Conservation (phyloP, 345 rosid genomes). For the Citrus cavaleriei region DNA sequence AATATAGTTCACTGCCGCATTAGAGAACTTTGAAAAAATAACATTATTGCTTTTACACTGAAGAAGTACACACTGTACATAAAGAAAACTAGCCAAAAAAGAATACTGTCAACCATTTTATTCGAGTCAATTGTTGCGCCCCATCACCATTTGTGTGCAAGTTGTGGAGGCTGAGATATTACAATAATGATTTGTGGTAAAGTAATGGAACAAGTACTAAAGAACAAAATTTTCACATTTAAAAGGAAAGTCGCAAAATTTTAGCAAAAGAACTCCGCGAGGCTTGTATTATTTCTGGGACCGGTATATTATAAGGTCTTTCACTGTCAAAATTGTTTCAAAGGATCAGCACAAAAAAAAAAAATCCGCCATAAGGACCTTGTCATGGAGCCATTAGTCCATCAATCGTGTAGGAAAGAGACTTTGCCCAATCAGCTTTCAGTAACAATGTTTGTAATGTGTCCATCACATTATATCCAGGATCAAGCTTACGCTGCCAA, state of each 20-base stretch:
- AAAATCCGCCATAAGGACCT: constrained; percentile 4
- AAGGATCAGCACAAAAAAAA: constrained; percentile 13
- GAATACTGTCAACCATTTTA: constrained; percentile 12
- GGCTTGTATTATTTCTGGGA: constrained; percentile 20
- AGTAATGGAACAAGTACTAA: constrained; percentile 15
- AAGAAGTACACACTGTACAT: background rate
- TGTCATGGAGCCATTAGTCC: constrained; percentile 92
- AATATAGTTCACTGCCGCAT: background rate
- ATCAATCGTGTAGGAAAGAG: constrained; percentile 91
- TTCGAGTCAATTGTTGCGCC: background rate
- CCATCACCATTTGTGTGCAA: constrained; percentile 5
- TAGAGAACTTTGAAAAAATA: background rate
- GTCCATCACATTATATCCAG: constrained; percentile 77
- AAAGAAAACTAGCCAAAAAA: background rate
- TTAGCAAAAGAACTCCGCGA: background rate
- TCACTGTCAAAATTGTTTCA: constrained; percentile 37
- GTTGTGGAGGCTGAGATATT: constrained; percentile 6
- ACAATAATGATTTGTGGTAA: constrained; percentile 7
- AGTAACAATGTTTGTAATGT: constrained; percentile 75
- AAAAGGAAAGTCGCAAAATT: background rate
- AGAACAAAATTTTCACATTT: constrained; percentile 17
- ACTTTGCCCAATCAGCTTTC: constrained; percentile 87
- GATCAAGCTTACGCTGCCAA: constrained; percentile 98
- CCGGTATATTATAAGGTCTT: constrained; percentile 22
- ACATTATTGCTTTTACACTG: background rate